Base-by-base conservation (phyloP, 1,284 basidiomycete species). In the Melampsora americana region DNA sequence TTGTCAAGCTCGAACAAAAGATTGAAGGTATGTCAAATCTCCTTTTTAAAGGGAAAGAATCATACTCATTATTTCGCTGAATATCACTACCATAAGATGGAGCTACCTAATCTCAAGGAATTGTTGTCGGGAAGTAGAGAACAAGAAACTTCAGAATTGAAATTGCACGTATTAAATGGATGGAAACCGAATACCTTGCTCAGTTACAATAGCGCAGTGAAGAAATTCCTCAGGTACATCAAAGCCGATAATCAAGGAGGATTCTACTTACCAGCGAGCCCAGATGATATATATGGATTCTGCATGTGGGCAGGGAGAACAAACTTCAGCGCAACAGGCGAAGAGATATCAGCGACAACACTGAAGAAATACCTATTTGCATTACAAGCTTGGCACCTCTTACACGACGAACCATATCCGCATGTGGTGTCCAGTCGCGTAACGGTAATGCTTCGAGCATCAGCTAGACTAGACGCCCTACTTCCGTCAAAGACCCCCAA, bases 171-270 rank as follows among this genome's bases (percentile, higher is more conserved):
- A 30, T n/a, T 66, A 18, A 66, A 5, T 3, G 64, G 64, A 9
- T 66, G 64, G 64, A 66, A 66, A 66, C n/a, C 5, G 64, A 66
- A 66, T 18, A 67, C 42, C 14, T 66, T 9, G 39, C 30, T 5
- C 7, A 32, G 14, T 23, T 42, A 42, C 67, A 69, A 69, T n/a
- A 14, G 30, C 3, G 67, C 46, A 23, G 48, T 69, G 11, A 53
- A 28, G 9, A 69, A 69, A 56, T 69, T 56, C 28, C 12, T 53
- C 3, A 69, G 20, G 26, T 69, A 28, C 28, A 59, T 30, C 7
- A 30, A 14, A 5, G 66, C 6, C 16, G 28, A 16, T 1, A 39
- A 23, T 30, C 23, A 53, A 9, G 20, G 11, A 6, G 30, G 32
- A 20, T 69, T 69, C 48, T 16, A 20, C 1, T 35, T 69, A 18